Percentiles rank a stretch among this genome's conserved stretches.
phyloP scores from a whole-genome alignment of 78 protist genomes.

The Reticulomyxa filosa region DNA sequence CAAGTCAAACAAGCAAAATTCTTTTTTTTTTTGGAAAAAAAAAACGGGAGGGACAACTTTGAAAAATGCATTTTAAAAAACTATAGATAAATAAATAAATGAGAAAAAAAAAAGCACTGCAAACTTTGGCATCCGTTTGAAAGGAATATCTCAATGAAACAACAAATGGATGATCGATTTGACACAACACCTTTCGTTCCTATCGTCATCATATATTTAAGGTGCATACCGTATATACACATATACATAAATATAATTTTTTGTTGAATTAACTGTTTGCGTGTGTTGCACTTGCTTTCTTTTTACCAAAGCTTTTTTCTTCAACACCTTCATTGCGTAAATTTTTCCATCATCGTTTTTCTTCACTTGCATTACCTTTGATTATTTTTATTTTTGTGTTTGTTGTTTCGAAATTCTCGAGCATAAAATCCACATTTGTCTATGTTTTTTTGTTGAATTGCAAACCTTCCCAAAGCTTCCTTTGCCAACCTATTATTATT shows the following conservation, averaged over 20 bases:
- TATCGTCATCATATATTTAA: neutral
- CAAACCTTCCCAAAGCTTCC: no score
- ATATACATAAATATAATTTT: neutral
- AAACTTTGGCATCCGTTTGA: conserved; percentile 31
- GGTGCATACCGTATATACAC: no score
- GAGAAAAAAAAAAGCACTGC: neutral
- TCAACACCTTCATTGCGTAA: conserved; percentile 55
- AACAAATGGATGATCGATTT: conserved; percentile 57
- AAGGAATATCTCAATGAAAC: conserved; percentile 40
- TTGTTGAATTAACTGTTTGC: conserved; percentile 17
- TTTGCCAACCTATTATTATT: no score
- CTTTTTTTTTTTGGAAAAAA: neutral
- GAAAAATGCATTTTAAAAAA: no score
- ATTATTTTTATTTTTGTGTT: no score
- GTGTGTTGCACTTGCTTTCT: conserved; percentile 70
- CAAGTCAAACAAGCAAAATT: neutral
- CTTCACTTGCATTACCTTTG: conserved; percentile 31
- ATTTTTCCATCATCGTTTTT: conserved; percentile 32
- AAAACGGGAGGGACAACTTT: no score
- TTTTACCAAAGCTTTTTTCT: conserved; percentile 20
- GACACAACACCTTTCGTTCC: conserved; percentile 29
- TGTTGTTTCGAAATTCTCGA: no score
- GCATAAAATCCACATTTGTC: no score
- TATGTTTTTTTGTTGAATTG: no score
- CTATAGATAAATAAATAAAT: neutral